These are phyloP conservation scores for Wallacemonas sp. DNA, from an alignment of 208 protist genomes.

Conservation along the genomic window DNA sequence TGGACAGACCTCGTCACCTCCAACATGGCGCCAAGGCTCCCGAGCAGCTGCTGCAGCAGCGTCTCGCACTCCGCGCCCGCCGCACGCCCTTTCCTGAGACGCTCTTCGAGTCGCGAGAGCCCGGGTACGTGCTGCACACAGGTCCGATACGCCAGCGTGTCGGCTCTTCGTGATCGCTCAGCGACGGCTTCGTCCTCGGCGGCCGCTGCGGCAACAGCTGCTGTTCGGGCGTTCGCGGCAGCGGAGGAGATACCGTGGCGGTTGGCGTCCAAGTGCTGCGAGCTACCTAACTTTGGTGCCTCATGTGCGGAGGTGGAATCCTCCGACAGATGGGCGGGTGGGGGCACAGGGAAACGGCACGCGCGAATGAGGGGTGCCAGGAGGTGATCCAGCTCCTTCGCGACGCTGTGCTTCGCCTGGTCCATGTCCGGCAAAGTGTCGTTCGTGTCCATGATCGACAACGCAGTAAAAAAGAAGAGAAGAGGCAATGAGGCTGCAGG, in stretches of 20 bases:
- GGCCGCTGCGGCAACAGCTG: neutral
- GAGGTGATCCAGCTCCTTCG: constrained; percentile 48
- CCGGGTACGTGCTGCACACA: constrained; percentile 49
- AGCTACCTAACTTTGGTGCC: neutral
- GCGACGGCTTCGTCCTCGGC: neutral
- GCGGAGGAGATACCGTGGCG: neutral
- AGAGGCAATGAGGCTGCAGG: no score
- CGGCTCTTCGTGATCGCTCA: neutral
- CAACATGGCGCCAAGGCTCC: constrained; percentile 55
- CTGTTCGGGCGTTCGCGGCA: neutral
- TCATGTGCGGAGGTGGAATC: neutral
- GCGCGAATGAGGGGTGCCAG: constrained; percentile 39
- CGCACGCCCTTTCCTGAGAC: constrained; percentile 28
- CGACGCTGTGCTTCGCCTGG: constrained; percentile 12
- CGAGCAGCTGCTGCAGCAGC: constrained; percentile 37
- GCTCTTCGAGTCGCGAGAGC: constrained; percentile 40
- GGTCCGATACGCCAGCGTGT: constrained; percentile 3
- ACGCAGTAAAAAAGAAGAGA: no score
- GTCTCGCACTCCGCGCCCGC: constrained; percentile 49
- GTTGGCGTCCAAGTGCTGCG: neutral
- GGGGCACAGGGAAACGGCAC: constrained; percentile 45
- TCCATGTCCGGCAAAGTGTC: constrained; percentile 2
- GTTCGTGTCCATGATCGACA: neutral
- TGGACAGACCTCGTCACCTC: constrained; percentile 69
- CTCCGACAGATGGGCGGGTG: constrained; percentile 17